A percentile compares a stretch with the other conserved stretches of the same genome.
phyloP scores from a whole-genome alignment of 345 rosid species.

The thale cress (Arabidopsis thaliana) region DNA sequence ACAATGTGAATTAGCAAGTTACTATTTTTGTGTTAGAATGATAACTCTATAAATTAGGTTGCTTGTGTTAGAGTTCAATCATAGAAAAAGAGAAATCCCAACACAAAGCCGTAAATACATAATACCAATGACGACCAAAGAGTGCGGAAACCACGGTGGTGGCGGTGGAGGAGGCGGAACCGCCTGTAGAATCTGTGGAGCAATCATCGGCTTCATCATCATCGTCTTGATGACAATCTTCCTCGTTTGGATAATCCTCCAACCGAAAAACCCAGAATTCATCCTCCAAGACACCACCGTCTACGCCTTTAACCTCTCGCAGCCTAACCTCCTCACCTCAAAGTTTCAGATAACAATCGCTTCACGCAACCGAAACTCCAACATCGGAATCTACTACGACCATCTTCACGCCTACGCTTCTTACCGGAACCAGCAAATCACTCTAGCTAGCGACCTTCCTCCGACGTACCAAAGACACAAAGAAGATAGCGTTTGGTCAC shows the following conservation, averaged over 20 bases:
- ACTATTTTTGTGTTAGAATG: too few relatives aligned
- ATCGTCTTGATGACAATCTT: conserved; percentile 59
- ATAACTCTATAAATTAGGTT: too few relatives aligned
- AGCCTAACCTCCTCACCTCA: conserved; percentile 71
- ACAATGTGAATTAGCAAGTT: too few relatives aligned
- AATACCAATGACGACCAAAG: conserved; percentile 26
- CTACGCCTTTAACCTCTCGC: conserved; percentile 72
- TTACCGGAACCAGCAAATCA: conserved; percentile 80
- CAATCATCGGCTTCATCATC: conserved; percentile 60
- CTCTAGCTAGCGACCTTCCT: conserved; percentile 54
- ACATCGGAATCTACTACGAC: conserved; percentile 87
- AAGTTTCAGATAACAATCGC: conserved; percentile 76
- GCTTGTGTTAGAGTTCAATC: too few relatives aligned
- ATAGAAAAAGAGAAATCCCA: too few relatives aligned
- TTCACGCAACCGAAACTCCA: conserved; percentile 73
- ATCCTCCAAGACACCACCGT: conserved; percentile 87
- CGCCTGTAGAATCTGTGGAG: conserved; percentile 26
- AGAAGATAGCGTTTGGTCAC: conserved; percentile 80
- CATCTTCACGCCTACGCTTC: conserved; percentile 68
- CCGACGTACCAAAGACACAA: conserved; percentile 61
- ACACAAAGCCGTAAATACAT: conserved; percentile 9
- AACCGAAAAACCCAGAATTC: conserved; percentile 74
- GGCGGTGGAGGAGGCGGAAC: conserved; percentile 1
- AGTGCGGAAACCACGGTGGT: conserved; percentile 38
- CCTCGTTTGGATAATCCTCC: conserved; percentile 77